Percentiles rank a stretch among this genome's conserved stretches.
Conservation (phyloP, 805 yeast genomes). For the Candida alai region DNA sequence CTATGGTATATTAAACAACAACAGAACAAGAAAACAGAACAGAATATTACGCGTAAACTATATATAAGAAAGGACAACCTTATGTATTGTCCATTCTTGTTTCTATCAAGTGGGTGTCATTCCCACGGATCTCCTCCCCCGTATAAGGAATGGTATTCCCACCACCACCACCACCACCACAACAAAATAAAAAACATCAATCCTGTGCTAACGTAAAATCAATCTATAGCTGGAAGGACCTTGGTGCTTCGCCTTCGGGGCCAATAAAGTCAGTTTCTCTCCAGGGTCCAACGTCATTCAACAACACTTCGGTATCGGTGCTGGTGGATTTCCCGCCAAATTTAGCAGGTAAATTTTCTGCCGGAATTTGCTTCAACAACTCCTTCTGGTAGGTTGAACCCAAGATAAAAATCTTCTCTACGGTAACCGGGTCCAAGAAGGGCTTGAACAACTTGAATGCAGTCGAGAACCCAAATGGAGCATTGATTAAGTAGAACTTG, state of each 20-base stretch:
- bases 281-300: constrained; percentile 97
- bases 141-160: no score
- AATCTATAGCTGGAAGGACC: constrained; percentile 19
- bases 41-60: no score
- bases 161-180: no score
- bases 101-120: no score
- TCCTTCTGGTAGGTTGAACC: constrained; percentile 78
- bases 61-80: no score
- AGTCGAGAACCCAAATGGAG: constrained; percentile 95
- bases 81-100: no score
- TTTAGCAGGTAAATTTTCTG: constrained; percentile 84
- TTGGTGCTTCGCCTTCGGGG: constrained; percentile 93
- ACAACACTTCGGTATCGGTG: constrained; percentile 73
- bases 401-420: constrained; percentile 85
- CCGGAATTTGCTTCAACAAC: constrained; percentile 86
- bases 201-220: no score
- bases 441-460: constrained; percentile 90
- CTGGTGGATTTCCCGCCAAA: constrained; percentile 82
- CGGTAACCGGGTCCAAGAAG: constrained; percentile 96
- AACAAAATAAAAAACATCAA: no score
- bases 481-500: constrained; percentile 89
- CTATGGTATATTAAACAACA: no score
- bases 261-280: constrained; percentile 85
- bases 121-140: no score
- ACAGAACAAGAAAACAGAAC: no score